A percentile compares a stretch with the other conserved stretches of the same genome.
Conservation (phyloP, 352 stramenopile species). For the Phytophthora brassicae region DNA sequence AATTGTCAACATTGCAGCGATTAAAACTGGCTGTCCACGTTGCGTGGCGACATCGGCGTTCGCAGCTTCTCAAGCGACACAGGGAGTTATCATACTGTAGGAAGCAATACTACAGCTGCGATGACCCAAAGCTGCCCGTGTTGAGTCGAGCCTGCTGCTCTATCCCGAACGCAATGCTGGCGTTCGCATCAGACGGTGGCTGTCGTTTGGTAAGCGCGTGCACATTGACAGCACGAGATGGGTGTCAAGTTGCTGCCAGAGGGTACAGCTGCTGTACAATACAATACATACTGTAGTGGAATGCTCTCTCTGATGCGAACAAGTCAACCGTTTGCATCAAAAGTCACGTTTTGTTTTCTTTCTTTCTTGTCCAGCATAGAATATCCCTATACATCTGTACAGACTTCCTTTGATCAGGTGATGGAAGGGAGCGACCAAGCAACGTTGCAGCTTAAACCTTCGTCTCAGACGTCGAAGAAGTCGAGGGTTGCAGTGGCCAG, state of each 20-base stretch:
- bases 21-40: constrained; percentile 24
- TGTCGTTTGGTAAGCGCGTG: constrained; percentile 18
- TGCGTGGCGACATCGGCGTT: constrained; percentile 10
- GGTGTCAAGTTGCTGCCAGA: constrained; percentile 19
- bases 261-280: constrained; percentile 8
- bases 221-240: background rate
- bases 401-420: too few relatives aligned
- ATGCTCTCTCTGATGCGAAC: constrained; percentile 2
- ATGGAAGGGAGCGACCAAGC: background rate
- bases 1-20: background rate
- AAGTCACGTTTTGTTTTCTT: too few relatives aligned
- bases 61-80: too few relatives aligned
- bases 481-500: background rate
- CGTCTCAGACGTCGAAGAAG: constrained; percentile 8
- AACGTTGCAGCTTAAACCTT: background rate
- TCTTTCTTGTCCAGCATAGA: too few relatives aligned
- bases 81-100: too few relatives aligned
- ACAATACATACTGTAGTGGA: too few relatives aligned
- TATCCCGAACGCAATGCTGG: background rate
- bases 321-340: too few relatives aligned
- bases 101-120: too few relatives aligned
- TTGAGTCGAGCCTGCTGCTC: background rate
- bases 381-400: too few relatives aligned
- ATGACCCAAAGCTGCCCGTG: too few relatives aligned
- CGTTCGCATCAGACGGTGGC: background rate